A percentile compares a stretch with the other conserved stretches of the same genome.
Conservation (phyloP, 306 rosid species). For the Gastrolobium villosum region DNA sequence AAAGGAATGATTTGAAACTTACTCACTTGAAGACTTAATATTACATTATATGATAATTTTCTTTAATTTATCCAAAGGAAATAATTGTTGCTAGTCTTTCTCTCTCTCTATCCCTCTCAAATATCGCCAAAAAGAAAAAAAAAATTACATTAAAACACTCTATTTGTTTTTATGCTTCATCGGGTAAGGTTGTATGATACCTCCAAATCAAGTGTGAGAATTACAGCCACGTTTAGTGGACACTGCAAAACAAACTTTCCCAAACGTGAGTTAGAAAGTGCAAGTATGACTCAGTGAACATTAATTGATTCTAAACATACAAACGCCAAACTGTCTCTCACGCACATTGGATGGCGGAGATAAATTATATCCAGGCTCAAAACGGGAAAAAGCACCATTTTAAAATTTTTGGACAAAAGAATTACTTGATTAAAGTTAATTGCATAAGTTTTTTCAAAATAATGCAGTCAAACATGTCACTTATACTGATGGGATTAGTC, state of each 20-base stretch:
- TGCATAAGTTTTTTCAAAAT: too few species aligned
- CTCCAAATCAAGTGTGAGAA: neutral
- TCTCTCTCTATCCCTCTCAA: neutral
- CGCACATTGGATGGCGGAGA: too few species aligned
- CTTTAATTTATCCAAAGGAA: neutral
- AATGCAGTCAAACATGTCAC: too few species aligned
- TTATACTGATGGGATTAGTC: too few species aligned
- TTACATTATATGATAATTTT: neutral
- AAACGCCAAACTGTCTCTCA: too few species aligned
- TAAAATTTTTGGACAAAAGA: too few species aligned
- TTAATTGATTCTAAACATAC: neutral
- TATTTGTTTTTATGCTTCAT: neutral
- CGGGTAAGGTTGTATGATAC: neutral
- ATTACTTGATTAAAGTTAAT: too few species aligned
- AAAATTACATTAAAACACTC: neutral
- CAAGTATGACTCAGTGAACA: neutral
- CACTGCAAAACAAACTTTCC: constrained; percentile 13
- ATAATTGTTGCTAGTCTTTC: neutral
- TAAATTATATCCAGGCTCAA: too few species aligned
- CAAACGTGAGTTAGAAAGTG: neutral
- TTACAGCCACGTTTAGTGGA: constrained; percentile 25
- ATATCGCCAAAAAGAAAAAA: too few species aligned
- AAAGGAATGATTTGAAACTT: neutral
- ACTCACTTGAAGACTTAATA: neutral
- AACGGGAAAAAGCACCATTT: too few species aligned